Base-by-base conservation (phyloP, 2,329 filamentous ascomycete genomes). In the Aspergillus fructus region DNA sequence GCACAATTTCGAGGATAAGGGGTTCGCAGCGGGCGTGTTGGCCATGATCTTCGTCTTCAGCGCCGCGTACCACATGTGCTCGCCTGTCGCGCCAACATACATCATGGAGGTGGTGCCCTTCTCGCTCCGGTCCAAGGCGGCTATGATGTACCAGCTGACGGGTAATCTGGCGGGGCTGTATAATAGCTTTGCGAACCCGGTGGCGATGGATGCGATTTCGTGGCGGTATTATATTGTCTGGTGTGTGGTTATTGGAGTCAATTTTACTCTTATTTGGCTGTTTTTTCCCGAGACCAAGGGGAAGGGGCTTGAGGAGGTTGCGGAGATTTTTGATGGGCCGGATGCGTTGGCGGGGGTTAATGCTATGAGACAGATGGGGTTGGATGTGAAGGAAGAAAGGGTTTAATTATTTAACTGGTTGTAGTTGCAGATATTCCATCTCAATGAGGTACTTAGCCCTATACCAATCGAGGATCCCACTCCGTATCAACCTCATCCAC, bases 201-300 rank as follows among this genome's bases (percentile, higher is more conserved):
- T 59, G 1, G 62, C 53, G 0, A 60, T 64, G 39, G 56, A 59
- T 4, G 39, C 24, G 0, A 58, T 65, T 11, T 51, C 51, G 2
- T 65, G 61, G 61, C 48, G 55, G 17, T 65, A 64, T 33, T 61
- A 61, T 19, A 48, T 63, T 2, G 61, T 63, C 8, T 63, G 57
- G 56, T 57, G 58, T 39, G 43, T 42, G 21, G 41, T 55, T 3
- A 50, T 60, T 1, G 46, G 27, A 0, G 33, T 58, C 1, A 46
- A 53, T 2, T 57, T 56, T 9, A 27, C 30, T 2, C n/a, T 59
- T 1, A 59, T 62, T 4, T 64, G 33, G 34, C 49, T 63, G 41
- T 63, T 62, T n/a, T 64, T 63, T 27, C 61, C 62, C 0, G 62
- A 64, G 46, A 64, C 62, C 4, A 64, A 63, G 24, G 58, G 58